Percentiles rank a stretch among this genome's conserved stretches.
These are phyloP conservation scores for Dalbergia cochinchinensis DNA, from an alignment of 306 rosid species.

Conservation along the genomic window DNA sequence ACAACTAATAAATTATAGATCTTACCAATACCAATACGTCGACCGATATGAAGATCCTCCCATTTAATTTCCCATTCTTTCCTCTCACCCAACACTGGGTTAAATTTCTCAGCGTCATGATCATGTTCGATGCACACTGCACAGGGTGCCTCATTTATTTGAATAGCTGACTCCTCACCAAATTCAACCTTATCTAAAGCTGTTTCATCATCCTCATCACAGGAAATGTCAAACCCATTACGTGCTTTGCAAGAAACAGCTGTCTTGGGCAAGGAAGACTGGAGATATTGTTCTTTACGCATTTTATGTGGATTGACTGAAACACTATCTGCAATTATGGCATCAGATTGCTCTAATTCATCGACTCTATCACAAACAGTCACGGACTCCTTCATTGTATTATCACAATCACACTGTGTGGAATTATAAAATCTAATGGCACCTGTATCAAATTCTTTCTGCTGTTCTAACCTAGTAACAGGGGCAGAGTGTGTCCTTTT, in stretches of 20 bases:
- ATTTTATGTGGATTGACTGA: slow-evolving; percentile 43
- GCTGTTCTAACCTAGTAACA: slow-evolving; percentile 44
- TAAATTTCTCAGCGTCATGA: slow-evolving; percentile 55
- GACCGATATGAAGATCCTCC: slow-evolving; percentile 97
- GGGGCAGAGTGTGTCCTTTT: slow-evolving; percentile 41
- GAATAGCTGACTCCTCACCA: slow-evolving; percentile 52
- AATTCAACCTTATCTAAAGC: slow-evolving; percentile 43
- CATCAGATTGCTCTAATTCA: slow-evolving; percentile 34
- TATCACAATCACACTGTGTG: slow-evolving; percentile 40
- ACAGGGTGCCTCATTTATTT: slow-evolving; percentile 50
- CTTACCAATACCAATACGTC: slow-evolving; percentile 99
- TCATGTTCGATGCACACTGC: slow-evolving; percentile 49
- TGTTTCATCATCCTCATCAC: slow-evolving; percentile 54
- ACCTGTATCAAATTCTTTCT: slow-evolving; percentile 43
- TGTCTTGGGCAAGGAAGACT: slow-evolving; percentile 43
- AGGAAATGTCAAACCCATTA: slow-evolving; percentile 36
- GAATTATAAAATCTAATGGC: slow-evolving; percentile 41
- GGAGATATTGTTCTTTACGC: slow-evolving; percentile 52
- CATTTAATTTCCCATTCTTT: slow-evolving; percentile 93
- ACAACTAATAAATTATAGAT: not conserved
- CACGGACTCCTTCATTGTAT: slow-evolving; percentile 50
- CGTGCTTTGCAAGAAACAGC: slow-evolving; percentile 46
- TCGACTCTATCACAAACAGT: slow-evolving; percentile 49
- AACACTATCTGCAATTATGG: slow-evolving; percentile 40
- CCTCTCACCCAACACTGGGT: slow-evolving; percentile 71